Evolutionary conservation across 1,139 yeast genomes (phyloP), one percentile per base, ranked within the genome.

Genomic region (Insectozyma bohioensis): DNA sequence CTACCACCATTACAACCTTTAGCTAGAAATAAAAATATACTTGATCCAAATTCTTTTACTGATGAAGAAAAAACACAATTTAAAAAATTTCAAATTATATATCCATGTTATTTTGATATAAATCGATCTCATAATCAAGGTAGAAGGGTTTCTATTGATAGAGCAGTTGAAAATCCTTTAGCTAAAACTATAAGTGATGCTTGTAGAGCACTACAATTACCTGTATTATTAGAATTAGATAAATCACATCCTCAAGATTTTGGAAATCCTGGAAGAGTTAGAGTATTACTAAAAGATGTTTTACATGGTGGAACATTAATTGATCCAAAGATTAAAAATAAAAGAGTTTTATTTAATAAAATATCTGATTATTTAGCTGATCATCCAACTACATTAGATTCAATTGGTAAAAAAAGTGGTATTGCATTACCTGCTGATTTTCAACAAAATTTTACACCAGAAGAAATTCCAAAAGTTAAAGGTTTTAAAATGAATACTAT

Each of bases 171-270:
- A 37, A 87, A 88, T 58, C 98, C 98, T 2, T 64, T 90, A 41
- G 97, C 96, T 2, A 80, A 81, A 49, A 79, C 85, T 3, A 72
- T 92, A 20, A 73, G 85, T 20, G 95, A 86, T 58, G 85, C 75
- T 20, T 75, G 73, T 46, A 61, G 62, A 40, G 58, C 45, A 49
- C 64, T 65, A 45, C 51, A 75, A 46, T 54, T 80, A 35, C 84
- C 84, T 2, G 68, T 65, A 2, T 66, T 81, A 35, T 68, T 79
- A 42, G 92, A 85, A 58, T 79, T 92, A 42, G 87, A 84, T 42
- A 92, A 88, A 61, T 63, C 84, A 3, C 98, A 92, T 59, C 98
- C 98, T 8, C 95, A 88, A 56, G 98, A 92, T 61, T 92, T 85
- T 74, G 95, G 97, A 41, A 92, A 92, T 54, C 95, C 97, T 2